Evolutionary conservation across 768 basidiomycete genomes (phyloP).

Genomic region (Dentipellis sp.): DNA sequence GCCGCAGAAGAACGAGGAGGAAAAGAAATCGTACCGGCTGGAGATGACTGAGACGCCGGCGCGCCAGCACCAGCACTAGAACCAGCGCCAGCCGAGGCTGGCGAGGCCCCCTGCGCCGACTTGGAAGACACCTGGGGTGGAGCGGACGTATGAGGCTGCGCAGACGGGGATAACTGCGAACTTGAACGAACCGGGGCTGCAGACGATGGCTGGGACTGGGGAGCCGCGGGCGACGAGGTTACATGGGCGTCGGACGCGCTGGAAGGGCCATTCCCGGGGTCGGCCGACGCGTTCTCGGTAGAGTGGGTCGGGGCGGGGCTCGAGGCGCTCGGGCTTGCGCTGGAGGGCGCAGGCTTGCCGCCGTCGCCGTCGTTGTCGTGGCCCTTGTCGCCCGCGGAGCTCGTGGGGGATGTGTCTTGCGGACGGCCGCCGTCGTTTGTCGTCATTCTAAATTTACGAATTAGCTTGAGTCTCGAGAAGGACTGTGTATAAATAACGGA

Average conservation of each 20-base stretch:
- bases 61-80: neutral
- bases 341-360: neutral
- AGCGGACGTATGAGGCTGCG: neutral
- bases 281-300: neutral
- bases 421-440: no score
- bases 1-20: neutral
- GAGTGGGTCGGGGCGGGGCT: neutral
- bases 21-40: neutral
- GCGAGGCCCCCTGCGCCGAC: neutral
- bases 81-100: neutral
- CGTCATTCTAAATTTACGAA: no score
- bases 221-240: neutral
- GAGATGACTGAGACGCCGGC: neutral
- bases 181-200: slow-evolving; percentile 1
- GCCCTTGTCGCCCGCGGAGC: neutral
- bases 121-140: neutral
- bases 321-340: neutral
- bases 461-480: no score
- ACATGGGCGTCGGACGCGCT: neutral
- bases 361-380: neutral
- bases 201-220: neutral
- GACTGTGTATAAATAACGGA: no score
- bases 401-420: no score
- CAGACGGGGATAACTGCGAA: slow-evolving; percentile 5
- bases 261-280: neutral